Evolutionary conservation across 306 rosid species (phyloP).

Genomic region (Mimosa pudica): DNA sequence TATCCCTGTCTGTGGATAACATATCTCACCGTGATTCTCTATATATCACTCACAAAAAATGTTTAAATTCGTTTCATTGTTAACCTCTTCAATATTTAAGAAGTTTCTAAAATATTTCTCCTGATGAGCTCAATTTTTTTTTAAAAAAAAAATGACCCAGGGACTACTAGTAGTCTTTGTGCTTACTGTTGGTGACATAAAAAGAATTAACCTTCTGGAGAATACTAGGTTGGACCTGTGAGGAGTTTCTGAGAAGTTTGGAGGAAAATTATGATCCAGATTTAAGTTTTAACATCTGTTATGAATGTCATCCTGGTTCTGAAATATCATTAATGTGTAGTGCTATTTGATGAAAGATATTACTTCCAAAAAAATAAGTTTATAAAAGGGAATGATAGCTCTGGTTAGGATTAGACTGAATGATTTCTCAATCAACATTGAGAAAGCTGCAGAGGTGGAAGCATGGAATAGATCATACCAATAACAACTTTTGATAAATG

Average conservation of each 20-base stretch:
- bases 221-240: conserved; percentile 3
- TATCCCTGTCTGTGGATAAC: background rate
- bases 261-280: conserved; percentile 22
- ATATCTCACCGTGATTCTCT: background rate
- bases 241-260: conserved; percentile 29
- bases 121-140: background rate
- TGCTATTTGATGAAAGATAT: conserved; percentile 8
- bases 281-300: conserved; percentile 5
- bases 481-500: background rate
- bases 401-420: background rate
- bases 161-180: background rate
- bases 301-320: background rate
- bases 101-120: background rate
- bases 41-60: background rate
- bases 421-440: background rate
- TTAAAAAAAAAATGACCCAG: background rate
- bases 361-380: conserved; percentile 14
- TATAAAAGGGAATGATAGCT: conserved; percentile 10
- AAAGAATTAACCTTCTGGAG: conserved; percentile 8
- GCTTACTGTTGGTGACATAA: conserved; percentile 28
- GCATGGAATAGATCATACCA: conserved; percentile 18
- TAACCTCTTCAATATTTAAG: background rate
- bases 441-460: conserved; percentile 18
- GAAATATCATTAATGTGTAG: conserved; percentile 19
- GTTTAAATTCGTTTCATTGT: background rate